Evolutionary conservation across 192 early-diverging fungal species (phyloP), one percentile per base, ranked within the genome.

Genomic region (Neocallimastix lanati): DNA sequence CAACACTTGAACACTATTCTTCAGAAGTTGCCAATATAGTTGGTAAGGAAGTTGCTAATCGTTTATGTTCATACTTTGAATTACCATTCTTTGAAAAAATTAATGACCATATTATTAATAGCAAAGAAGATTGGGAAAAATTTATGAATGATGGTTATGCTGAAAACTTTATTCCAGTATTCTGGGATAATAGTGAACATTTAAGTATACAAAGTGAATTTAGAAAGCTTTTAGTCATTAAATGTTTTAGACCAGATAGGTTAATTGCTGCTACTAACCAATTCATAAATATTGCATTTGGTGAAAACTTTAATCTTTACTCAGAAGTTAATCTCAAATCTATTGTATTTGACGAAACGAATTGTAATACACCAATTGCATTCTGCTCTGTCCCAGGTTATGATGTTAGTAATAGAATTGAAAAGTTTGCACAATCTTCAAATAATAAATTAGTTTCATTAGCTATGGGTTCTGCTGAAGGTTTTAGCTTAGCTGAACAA

Each of bases 391-490:
- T 93, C 16, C 93, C 94, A 36, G 98, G 98, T 50, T 93, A 96
- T 85, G 98, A 99, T 85, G 96, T 96, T 21, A 95, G 95, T 78
- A 92, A 95, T 77, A 91, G 94, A 79, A 93, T 99, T 6, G 98
- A 99, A 79, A 88, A 94, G 67, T 85, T 99, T 82, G 96, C 96
- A 2, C 82, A 82, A 14, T 91, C 93, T 79, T 80, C 85, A 78
- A 84, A 85, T 13, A 85, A 85, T 27, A 85, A 85, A 76, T 84
- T 95, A 33, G 86, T 87, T 5, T 92, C 96, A 5, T 94, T 99
- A 29, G 98, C 98, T 11, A 97, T 99, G 96, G 98, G 98, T 79
- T 96, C 97, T 9, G 88, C 92, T 36, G 98, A 99, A 91, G 96
- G 96, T 78, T 92, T 94, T 77, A 86, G 85, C 25, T 85, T 95